Base-by-base conservation (phyloP, 768 basidiomycete genomes). In the Plicaturopsis crispa region DNA sequence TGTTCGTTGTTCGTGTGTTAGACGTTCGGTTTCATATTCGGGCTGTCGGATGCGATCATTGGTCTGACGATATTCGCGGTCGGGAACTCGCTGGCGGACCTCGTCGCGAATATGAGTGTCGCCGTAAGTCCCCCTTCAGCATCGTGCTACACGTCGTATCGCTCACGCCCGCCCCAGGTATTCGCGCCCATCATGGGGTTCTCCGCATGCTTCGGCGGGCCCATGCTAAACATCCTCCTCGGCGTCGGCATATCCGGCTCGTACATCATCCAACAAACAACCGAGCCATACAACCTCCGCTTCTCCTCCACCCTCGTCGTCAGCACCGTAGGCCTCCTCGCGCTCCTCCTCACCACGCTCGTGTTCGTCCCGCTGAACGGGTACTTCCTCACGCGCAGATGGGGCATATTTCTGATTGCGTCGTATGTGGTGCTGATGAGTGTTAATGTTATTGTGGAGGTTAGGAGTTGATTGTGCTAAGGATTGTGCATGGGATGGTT, bases 1-100 rank as follows among this genome's bases (percentile, higher is more conserved):
- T n/a, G n/a, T 30, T 42, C 21, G 42, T 38, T 38, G 3, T 46
- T 33, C 13, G 22, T 47, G 37, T 32, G 50, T 10, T 47, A 97
- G 91, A 84, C 89, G 0, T 84, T 96, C 48, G 96, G 94, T 5
- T 76, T 84, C 53, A 87, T 98, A 36, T 87, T 99, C 53, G 94
- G 93, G 3, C 70, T 99, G 18, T 96, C 92, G 12, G 93, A 98
- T 53, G 92, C 96, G 31, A 94, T 99, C 54, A 87, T 99, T 40
- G 94, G 94, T 10, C 63, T 99, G 30, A 97, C 94, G 1, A 84
- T 99, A 42, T 99, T 99, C 47, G 96, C 94, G 1, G 73, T 97
- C 20, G 94, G 96, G 18, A 98, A 98, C 58, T 94, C 90, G 11
- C 72, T 96, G 4, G 94, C 93, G 0, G 96, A 99, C 61, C 75